Percentiles rank a stretch among this genome's conserved stretches.
Evolutionary conservation across 805 yeast genomes (phyloP).

Genomic region (Candida berthetii): DNA sequence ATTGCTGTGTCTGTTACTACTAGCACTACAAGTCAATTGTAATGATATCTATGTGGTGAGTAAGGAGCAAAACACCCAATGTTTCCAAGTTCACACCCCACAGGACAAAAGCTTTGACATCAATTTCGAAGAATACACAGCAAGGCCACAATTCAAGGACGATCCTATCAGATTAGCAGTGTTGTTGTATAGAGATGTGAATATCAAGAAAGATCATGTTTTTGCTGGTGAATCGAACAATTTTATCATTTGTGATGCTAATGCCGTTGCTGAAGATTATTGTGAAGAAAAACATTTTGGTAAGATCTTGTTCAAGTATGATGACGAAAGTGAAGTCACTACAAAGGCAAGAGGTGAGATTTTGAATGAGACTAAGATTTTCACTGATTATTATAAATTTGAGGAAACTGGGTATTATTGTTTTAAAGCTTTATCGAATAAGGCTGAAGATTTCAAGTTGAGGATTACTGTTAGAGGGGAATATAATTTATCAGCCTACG

Average conservation of each 20-base stretch:
- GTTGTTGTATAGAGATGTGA: background rate
- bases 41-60: no score
- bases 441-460: background rate
- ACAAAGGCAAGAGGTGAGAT: background rate
- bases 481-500: background rate
- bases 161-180: background rate
- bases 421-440: background rate
- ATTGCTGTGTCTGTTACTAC: no score
- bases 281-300: background rate
- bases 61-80: no score
- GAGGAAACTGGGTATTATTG: background rate
- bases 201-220: background rate
- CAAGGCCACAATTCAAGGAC: background rate
- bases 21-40: no score
- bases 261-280: background rate
- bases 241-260: background rate
- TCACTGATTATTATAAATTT: background rate
- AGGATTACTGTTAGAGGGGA: no score
- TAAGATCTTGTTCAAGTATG: background rate
- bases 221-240: background rate
- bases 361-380: background rate
- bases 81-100: no score
- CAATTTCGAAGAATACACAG: background rate
- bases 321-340: background rate
- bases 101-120: no score